phyloP scores from a whole-genome alignment of 2,329 filamentous ascomycete genomes.

The Aureobasidium vineae region DNA sequence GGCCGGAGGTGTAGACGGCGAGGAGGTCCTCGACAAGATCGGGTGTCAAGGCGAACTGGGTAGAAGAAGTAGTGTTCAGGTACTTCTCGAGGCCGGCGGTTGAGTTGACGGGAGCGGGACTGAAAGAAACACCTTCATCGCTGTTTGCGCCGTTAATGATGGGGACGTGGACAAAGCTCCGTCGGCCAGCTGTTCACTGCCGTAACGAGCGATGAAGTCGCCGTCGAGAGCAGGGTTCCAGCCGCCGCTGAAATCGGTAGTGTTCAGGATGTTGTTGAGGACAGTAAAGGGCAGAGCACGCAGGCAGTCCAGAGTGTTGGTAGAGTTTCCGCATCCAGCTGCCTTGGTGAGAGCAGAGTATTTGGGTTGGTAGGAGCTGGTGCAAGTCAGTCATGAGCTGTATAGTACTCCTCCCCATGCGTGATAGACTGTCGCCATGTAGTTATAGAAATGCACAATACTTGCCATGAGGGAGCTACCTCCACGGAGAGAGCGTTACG shows the following conservation, averaged over 20 bases:
- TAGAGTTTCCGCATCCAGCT: slow-evolving; percentile 58
- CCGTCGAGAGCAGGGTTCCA: slow-evolving; percentile 54
- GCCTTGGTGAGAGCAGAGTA: slow-evolving; percentile 62
- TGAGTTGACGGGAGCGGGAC: slow-evolving; percentile 54
- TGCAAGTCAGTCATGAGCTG: slow-evolving; percentile 29
- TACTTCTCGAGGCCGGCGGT: slow-evolving; percentile 52
- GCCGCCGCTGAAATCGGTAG: slow-evolving; percentile 37
- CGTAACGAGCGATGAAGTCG: slow-evolving; percentile 55
- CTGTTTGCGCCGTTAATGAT: slow-evolving; percentile 63
- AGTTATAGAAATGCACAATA: no score
- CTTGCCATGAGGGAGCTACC: no score
- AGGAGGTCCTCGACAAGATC: slow-evolving; percentile 44
- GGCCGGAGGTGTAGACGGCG: slow-evolving; percentile 53
- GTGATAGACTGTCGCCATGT: no score
- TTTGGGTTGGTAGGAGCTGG: slow-evolving; percentile 49
- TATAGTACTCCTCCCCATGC: slow-evolving; percentile 10
- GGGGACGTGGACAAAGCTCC: slow-evolving; percentile 62
- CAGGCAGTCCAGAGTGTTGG: slow-evolving; percentile 64
- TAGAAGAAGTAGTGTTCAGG: slow-evolving; percentile 36
- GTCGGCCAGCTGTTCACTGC: slow-evolving; percentile 54
- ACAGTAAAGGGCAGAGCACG: slow-evolving; percentile 45
- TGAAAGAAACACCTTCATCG: slow-evolving; percentile 63
- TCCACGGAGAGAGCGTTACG: no score
- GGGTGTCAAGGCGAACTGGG: slow-evolving; percentile 28
- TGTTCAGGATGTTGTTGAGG: slow-evolving; percentile 36